Base-by-base conservation (phyloP, 2,329 filamentous ascomycete genomes). In the Beauveria brongniartii region DNA sequence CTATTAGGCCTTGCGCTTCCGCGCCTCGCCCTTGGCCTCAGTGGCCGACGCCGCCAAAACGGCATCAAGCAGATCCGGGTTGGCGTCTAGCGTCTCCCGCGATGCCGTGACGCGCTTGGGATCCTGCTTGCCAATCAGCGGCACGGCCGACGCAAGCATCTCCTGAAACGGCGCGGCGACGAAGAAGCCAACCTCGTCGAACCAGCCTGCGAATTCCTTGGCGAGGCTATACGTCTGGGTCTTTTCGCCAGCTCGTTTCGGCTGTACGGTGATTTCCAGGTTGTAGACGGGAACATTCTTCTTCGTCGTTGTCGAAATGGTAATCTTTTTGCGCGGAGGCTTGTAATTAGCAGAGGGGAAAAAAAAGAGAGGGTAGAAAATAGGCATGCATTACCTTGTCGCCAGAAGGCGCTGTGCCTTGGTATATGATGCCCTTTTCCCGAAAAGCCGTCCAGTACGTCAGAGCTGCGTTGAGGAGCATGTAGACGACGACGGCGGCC, bases 201-300 rank as follows among this genome's bases (percentile, higher is more conserved):
- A 94, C 89, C 89, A 94, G 58, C 82, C 79, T 40, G 82, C 83
- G 71, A 94, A 93, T 41, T 87, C 81, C 50, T 82, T 81, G 64
- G 80, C 75, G 63, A 92, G 73, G 64, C 84, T 78, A 30, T 60
- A 48, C 63, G 84, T 69, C n/a, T 56, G 34, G 20, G 76, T 77
- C 63, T 80, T 69, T 46, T 72, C 65, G 56, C 72, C 70, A 63
- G 71, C 72, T n/a, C 44, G 22, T 62, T 74, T 76, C 40, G 72
- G 68, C 26, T 46, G 46, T 59, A 85, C 75, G 52, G 79, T 81
- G 56, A 96, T 80, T 48, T 82, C 85, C 63, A 96, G 77, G 69
- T 89, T 82, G 78, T 99, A 99, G 50, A 86, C 82, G 1, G 92
- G 91, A 44, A 87, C 82, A 74, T 92, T 85, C 73, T 97, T 97